phyloP scores from a whole-genome alignment of 495 filamentous ascomycete species.

The Poronia punctata region DNA sequence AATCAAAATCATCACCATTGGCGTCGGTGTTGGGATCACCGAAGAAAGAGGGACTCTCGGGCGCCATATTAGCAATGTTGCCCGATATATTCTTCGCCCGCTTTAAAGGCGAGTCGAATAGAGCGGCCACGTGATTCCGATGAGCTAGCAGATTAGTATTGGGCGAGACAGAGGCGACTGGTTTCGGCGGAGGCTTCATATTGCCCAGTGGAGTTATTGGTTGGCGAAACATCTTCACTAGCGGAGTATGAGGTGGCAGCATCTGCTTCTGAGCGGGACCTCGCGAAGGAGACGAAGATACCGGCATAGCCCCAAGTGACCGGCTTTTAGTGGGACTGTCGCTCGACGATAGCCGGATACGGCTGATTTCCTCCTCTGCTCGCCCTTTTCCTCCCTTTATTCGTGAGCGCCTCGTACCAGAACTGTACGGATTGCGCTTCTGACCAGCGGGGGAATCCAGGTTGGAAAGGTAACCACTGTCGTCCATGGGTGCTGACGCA shows the following conservation, averaged over 20 bases:
- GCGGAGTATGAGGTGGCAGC: conserved; percentile 76
- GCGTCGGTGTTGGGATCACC: not conserved
- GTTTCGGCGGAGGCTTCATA: conserved; percentile 73
- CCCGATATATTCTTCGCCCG: conserved; percentile 50
- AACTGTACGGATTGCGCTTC: conserved; percentile 55
- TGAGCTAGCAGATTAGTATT: conserved; percentile 93
- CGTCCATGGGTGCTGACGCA: conserved; percentile 68
- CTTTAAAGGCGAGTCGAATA: conserved; percentile 83
- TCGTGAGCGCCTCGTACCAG: conserved; percentile 67
- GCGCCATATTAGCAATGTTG: conserved; percentile 39
- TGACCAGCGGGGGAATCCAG: conserved; percentile 87
- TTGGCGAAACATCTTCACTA: conserved; percentile 70
- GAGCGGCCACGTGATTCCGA: conserved; percentile 73
- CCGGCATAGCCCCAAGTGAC: conserved; percentile 35
- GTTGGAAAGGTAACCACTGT: conserved; percentile 96
- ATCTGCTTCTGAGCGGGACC: conserved; percentile 52
- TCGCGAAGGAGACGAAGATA: conserved; percentile 55
- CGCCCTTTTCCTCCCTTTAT: conserved; percentile 85
- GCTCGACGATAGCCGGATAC: conserved; percentile 85
- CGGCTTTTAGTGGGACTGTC: conserved; percentile 75
- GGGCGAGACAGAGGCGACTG: conserved; percentile 82
- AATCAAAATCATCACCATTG: conserved; percentile 1
- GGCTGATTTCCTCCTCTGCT: conserved; percentile 89
- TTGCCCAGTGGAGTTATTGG: conserved; percentile 83
- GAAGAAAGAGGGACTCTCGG: conserved; percentile 75